phyloP scores from a whole-genome alignment of 331 rosid species.

The Arachis monticola region DNA sequence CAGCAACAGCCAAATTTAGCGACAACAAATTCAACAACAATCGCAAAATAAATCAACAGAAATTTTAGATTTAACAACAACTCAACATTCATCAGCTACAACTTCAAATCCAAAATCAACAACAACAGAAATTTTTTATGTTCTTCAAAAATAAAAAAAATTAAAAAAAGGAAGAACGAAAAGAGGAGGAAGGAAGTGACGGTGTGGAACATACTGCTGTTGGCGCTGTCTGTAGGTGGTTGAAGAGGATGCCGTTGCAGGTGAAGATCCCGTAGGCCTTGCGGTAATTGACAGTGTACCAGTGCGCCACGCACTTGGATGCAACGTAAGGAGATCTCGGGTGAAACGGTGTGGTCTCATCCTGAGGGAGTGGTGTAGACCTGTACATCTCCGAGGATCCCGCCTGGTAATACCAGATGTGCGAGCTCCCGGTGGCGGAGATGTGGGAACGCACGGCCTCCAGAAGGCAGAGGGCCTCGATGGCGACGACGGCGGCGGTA shows the following conservation, averaged over 20 bases:
- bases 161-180: too few relatives aligned
- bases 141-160: too few relatives aligned
- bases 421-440: slow-evolving; percentile 65
- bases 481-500: slow-evolving; percentile 57
- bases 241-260: slow-evolving; percentile 93
- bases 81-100: too few relatives aligned
- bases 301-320: slow-evolving; percentile 93
- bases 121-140: too few relatives aligned
- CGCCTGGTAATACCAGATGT: slow-evolving; percentile 91
- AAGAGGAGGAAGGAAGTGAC: too few relatives aligned
- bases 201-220: too few relatives aligned
- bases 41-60: too few relatives aligned
- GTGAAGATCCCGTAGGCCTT: slow-evolving; percentile 92
- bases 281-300: slow-evolving; percentile 98
- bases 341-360: slow-evolving; percentile 83
- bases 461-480: slow-evolving; percentile 68
- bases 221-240: slow-evolving; percentile 45
- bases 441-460: slow-evolving; percentile 95
- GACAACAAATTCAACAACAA: too few relatives aligned
- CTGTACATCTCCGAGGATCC: slow-evolving; percentile 98
- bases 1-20: too few relatives aligned
- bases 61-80: too few relatives aligned
- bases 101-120: too few relatives aligned
- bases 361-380: slow-evolving; percentile 88
- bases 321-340: slow-evolving; percentile 97